Base-by-base conservation (phyloP, 352 stramenopile species). In the Phytophthora hybrid region DNA sequence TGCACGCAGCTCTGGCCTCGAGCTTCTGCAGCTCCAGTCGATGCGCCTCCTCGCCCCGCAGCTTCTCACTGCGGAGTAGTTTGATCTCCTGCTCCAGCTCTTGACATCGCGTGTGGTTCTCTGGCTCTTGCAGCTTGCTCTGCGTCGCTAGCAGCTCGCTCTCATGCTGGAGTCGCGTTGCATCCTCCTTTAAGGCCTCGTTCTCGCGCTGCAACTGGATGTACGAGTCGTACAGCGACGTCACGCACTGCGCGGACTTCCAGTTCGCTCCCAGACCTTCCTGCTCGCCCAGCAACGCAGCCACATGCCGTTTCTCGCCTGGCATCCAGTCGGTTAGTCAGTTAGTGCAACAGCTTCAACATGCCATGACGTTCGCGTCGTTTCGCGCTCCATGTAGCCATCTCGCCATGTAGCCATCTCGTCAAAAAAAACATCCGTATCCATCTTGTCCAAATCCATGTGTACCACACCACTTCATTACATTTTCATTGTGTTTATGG, bases 191-290 rank as follows among this genome's bases (percentile, higher is more conserved):
- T 44, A 89, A 49, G 37, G 87, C 76, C 49, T 87, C 71, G 6
- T 82, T 77, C 13, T 55, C 83, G 23, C 82, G 74, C 69, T 93
- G 81, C 31, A 93, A 39, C 44, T 85, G 76, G 14, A 89, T 79
- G 66, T 90, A 92, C 63, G 88, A 86, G 57, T 94, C 86, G 67
- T 91, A 93, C 18, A 94, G 84, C 47, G 86, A 92, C 18, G 82
- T 92, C 47, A 93, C 85, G 47, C 85, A 92, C 21, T 92, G 83
- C 47, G 83, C 87, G 63, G 84, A 92, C 72, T 89, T 86, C 87
- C 84, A 93, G 60, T 93, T 85, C 9, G 77, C 71, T 3, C 72
- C 65, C 2, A 92, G 63, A 10, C 34, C 37, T 23, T 81, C 69
- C 55, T 70, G 46, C n/a, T 72, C 49, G 19, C 59, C 66, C 14